Evolutionary conservation across 441 rosid species (phyloP).

Genomic region (Metrosideros polymorpha): DNA sequence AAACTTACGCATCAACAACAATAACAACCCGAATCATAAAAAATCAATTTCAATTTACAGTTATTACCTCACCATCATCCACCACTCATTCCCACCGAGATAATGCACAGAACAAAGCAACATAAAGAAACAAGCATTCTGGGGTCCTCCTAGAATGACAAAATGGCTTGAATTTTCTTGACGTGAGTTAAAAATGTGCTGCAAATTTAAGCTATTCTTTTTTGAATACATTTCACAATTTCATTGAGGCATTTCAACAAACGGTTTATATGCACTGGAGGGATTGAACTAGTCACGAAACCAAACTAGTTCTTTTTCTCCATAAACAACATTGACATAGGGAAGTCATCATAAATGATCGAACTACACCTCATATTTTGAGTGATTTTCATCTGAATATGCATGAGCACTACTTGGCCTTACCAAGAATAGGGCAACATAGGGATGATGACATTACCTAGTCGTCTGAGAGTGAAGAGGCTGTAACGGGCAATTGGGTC

Average conservation of each 20-base stretch:
- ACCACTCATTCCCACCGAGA: neutral
- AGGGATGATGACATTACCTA: too few relatives aligned
- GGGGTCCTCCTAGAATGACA: fast-evolving
- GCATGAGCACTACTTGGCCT: too few relatives aligned
- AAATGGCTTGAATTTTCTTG: neutral
- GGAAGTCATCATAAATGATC: too few relatives aligned
- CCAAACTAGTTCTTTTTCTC: neutral
- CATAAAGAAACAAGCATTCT: neutral
- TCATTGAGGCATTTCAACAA: neutral
- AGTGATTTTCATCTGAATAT: too few relatives aligned
- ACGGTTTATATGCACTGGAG: neutral
- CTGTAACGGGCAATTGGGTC: too few relatives aligned
- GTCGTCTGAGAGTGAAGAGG: too few relatives aligned
- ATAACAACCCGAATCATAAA: neutral
- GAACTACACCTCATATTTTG: too few relatives aligned
- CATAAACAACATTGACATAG: neutral
- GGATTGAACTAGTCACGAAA: neutral
- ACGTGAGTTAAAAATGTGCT: too few relatives aligned
- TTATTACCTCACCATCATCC: neutral
- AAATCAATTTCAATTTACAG: neutral
- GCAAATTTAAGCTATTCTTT: too few relatives aligned
- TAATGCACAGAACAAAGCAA: neutral
- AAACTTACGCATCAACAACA: too few relatives aligned
- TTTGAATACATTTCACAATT: too few relatives aligned
- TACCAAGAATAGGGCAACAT: too few relatives aligned